Evolutionary conservation across 139 green algal genomes (phyloP), one percentile per base, ranked within the genome.

Genomic region (Tetratostichococcus sp.): DNA sequence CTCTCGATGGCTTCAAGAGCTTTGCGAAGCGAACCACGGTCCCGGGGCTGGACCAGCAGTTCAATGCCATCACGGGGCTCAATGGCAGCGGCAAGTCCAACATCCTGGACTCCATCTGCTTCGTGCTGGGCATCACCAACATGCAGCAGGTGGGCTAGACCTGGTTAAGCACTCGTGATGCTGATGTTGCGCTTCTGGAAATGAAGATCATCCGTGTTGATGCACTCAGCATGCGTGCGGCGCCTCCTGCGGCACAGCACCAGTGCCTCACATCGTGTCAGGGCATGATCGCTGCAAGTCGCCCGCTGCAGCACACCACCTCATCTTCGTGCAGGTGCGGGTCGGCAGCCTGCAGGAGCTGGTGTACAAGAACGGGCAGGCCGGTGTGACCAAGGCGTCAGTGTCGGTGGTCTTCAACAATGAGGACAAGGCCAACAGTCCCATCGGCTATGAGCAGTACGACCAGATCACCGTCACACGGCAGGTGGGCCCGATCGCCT

Each of bases 101-200:
- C 85, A 98, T 99, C 75, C 84, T 99, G 70, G 96, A 99, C 86
- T 92, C 94, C 68, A 97, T 99, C 50, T 99, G 95, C 90, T 99
- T 99, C 82, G 94, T 98, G 26, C 81, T 99, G 67, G 96, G 96
- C 33, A 97, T 99, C 76, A 95, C 91, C 28, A 98, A 98, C 75
- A 80, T 98, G 19, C 84, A 81, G 35, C 90, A 97, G 85, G 94
- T 94, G 57, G 35, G 81, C n/a, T 25, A 5, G n/a, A n/a, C n/a
- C n/a, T n/a, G n/a, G n/a, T n/a, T n/a, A n/a, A n/a, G n/a, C n/a
- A n/a, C n/a, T n/a, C n/a, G n/a, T n/a, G n/a, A n/a, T n/a, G n/a
- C n/a, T n/a, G n/a, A n/a, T n/a, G n/a, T n/a, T n/a, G n/a, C n/a
- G n/a, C n/a, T n/a, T n/a, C n/a, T n/a, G n/a, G n/a, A n/a, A n/a